These are phyloP conservation scores for Discostella stelligeroides DNA, from an alignment of 108 stramenopile genomes.

Conservation along the genomic window DNA sequence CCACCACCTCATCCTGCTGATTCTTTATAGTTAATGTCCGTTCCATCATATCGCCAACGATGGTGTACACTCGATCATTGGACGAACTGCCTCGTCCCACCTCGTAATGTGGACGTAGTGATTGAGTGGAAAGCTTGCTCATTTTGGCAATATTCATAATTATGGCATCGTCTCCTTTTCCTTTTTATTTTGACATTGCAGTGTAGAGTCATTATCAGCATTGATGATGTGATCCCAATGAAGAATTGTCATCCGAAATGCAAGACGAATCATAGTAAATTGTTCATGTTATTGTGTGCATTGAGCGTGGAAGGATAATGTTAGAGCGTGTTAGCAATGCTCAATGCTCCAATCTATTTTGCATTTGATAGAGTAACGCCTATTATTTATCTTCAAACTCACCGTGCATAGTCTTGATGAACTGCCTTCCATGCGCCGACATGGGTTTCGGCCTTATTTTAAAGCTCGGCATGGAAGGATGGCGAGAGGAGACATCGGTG, in stretches of 20 bases:
- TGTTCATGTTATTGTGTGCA: too few relatives aligned
- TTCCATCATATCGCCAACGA: conserved; percentile 51
- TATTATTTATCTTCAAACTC: neutral
- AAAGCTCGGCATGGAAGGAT: conserved; percentile 34
- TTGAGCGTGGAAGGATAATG: too few relatives aligned
- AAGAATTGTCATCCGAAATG: too few relatives aligned
- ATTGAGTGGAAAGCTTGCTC: conserved; percentile 40
- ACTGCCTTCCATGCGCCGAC: conserved; percentile 49
- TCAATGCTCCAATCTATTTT: too few relatives aligned
- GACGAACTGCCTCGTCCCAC: conserved; percentile 28
- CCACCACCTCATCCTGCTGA: conserved; percentile 40
- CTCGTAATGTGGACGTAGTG: conserved; percentile 49
- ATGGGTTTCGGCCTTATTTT: conserved; percentile 47
- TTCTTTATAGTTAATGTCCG: conserved; percentile 49
- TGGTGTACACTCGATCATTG: conserved; percentile 27
- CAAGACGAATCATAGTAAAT: too few relatives aligned
- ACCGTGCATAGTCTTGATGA: conserved; percentile 45
- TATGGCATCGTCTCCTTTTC: conserved; percentile 16
- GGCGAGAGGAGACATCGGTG: conserved; percentile 37
- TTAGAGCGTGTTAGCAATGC: too few relatives aligned
- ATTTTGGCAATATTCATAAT: conserved; percentile 49
- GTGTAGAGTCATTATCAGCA: too few relatives aligned
- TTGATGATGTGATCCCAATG: too few relatives aligned
- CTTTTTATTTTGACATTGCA: neutral
- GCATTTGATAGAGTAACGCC: too few relatives aligned